Percentiles rank a stretch among this genome's conserved stretches.
Conservation (phyloP, 345 rosid species). For the Eucalyptus polyanthemos region DNA sequence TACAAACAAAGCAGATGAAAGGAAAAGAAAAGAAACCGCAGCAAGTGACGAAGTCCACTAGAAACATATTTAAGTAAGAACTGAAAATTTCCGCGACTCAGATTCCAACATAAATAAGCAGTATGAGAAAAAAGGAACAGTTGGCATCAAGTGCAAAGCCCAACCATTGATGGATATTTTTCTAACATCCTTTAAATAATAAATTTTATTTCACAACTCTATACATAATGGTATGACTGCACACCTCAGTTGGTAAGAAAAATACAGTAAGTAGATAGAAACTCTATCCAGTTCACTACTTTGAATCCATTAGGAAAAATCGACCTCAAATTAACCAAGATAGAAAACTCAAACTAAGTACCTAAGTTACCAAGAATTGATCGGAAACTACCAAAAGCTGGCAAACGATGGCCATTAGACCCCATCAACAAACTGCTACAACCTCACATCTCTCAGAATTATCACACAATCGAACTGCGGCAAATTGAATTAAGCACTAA, state of each 20-base stretch:
- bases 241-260: too few relatives aligned
- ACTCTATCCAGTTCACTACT: too few relatives aligned
- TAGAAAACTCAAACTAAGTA: too few relatives aligned
- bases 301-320: background rate
- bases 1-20: background rate
- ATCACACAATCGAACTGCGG: too few relatives aligned
- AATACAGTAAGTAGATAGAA: fast-evolving
- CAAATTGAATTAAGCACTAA: too few relatives aligned
- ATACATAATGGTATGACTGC: background rate
- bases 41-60: background rate
- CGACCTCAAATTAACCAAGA: too few relatives aligned
- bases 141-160: background rate
- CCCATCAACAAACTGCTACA: too few relatives aligned
- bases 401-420: background rate
- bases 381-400: too few relatives aligned
- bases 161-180: fast-evolving
- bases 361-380: too few relatives aligned
- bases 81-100: background rate
- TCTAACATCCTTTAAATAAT: background rate
- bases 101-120: background rate
- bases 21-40: fast-evolving
- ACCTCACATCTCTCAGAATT: too few relatives aligned
- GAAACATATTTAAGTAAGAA: background rate
- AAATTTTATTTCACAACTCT: background rate
- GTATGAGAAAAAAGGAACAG: background rate